Conservation (phyloP, 2,329 filamentous ascomycete species). For the Westerdykella ornata region DNA sequence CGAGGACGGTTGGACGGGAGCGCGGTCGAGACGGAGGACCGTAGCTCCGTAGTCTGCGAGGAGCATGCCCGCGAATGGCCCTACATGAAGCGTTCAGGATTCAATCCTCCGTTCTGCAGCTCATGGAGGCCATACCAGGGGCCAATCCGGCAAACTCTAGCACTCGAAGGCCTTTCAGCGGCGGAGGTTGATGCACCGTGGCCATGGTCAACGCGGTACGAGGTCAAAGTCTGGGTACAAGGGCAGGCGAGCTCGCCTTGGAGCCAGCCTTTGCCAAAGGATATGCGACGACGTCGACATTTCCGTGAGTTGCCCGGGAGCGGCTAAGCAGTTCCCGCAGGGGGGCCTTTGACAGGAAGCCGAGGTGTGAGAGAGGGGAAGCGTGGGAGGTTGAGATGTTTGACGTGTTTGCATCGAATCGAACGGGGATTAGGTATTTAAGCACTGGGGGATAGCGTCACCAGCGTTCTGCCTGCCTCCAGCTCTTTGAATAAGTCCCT, state of each 20-base stretch:
- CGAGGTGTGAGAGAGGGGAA: constrained; percentile 27
- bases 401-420: too few species aligned
- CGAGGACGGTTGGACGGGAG: constrained; percentile 46
- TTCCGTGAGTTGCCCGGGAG: constrained; percentile 10
- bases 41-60: constrained; percentile 81
- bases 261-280: constrained; percentile 2
- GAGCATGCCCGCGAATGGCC: constrained; percentile 76
- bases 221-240: background rate
- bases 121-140: constrained; percentile 39
- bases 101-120: constrained; percentile 30
- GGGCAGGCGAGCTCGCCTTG: background rate
- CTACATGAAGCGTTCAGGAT: constrained; percentile 41
- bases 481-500: too few species aligned
- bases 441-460: too few species aligned
- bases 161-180: constrained; percentile 53
- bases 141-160: constrained; percentile 60
- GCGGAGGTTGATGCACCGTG: constrained; percentile 38
- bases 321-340: constrained; percentile 32
- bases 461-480: too few species aligned
- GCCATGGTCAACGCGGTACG: background rate
- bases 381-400: constrained; percentile 6
- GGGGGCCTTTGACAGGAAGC: constrained; percentile 7
- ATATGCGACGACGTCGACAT: constrained; percentile 29
- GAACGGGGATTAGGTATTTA: too few species aligned
- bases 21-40: constrained; percentile 77